Base-by-base conservation (phyloP, 257 asterid species). In the Primulina huaijiensis region DNA sequence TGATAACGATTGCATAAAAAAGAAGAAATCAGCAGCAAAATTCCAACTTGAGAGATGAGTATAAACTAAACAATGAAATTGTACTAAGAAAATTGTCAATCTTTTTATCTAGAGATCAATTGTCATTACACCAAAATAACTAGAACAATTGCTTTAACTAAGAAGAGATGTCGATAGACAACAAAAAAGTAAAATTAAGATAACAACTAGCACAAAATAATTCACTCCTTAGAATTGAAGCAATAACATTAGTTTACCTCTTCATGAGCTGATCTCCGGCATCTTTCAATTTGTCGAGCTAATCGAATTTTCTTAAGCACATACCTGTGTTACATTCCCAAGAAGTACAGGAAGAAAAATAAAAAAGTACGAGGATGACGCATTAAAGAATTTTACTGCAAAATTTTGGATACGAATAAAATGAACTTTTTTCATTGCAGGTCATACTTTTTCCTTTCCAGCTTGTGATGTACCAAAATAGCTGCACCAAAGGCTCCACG, bases 401-500 rank as follows among this genome's bases (percentile, higher is more conserved):
- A 0, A 68, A 64, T 57, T 27, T 55, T 53, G 37, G 25, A 72
- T 55, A 74, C 34, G 14, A 58, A 17, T 2, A 64, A 50, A 82
- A 65, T 16, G 17, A 46, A 70, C 74, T 65, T 30, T 14, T 23
- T 62, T 31, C 53, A 31, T 5, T 34, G 16, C 46, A 71, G 58
- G 66, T 56, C 82, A 23, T 82, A 93, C 99, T 86, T 93, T 76
- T 90, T 91, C 78, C 82, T 88, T 75, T 89, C 98, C 80, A 79
- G 63, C 80, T 88, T 94, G 81, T 94, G 98, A 85, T 91, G 87
- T 80, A 89, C 99, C 79, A 94, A 77, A 84, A 94, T 94, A 76
- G 98, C 98, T 20, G 98, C 99, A 31, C 98, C 99, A 82, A 94
- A 94, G 78, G 99, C 99, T 37, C 99, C 99, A 74, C 98, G 94